A percentile compares a stretch with the other conserved stretches of the same genome.
These are phyloP conservation scores for Rhodotorula glutinis DNA, from an alignment of 1,284 basidiomycete species.

Conservation along the genomic window DNA sequence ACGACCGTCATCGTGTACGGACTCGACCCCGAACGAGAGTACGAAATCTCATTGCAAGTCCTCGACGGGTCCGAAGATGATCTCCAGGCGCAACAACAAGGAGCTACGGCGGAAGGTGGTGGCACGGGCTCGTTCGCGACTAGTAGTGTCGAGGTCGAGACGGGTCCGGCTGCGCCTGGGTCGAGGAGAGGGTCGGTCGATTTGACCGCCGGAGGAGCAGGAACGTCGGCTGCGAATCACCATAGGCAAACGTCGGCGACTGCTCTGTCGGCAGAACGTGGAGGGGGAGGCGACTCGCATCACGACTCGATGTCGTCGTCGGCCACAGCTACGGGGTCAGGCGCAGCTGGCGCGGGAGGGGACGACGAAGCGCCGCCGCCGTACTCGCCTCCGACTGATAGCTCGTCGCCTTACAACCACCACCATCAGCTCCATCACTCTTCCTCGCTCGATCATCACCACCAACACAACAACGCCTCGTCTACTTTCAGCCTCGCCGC, in stretches of 20 bases:
- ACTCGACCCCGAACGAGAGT: slow-evolving; percentile 31
- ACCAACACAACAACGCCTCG: background rate
- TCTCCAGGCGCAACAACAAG: background rate
- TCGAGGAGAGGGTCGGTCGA: slow-evolving; percentile 11
- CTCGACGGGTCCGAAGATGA: slow-evolving; percentile 9
- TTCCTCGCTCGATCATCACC: background rate
- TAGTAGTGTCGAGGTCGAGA: slow-evolving; percentile 22
- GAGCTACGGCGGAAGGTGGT: too few species aligned
- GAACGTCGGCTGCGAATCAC: background rate
- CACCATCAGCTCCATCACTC: background rate
- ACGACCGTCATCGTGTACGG: slow-evolving; percentile 41
- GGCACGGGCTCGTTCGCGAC: background rate
- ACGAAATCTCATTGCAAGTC: slow-evolving; percentile 37
- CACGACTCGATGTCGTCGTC: slow-evolving; percentile 1
- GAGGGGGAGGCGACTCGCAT: background rate
- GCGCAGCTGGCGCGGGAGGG: too few species aligned
- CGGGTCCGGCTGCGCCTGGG: background rate
- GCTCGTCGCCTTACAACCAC: background rate
- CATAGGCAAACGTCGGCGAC: background rate
- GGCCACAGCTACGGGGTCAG: too few species aligned
- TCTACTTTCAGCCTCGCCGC: background rate
- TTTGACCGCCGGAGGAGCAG: background rate
- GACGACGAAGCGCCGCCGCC: slow-evolving; percentile 36
- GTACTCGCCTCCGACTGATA: slow-evolving; percentile 29
- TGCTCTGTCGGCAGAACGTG: too few species aligned